Evolutionary conservation across 768 basidiomycete species (phyloP).

Genomic region (Termitomyces bulborhizus): DNA sequence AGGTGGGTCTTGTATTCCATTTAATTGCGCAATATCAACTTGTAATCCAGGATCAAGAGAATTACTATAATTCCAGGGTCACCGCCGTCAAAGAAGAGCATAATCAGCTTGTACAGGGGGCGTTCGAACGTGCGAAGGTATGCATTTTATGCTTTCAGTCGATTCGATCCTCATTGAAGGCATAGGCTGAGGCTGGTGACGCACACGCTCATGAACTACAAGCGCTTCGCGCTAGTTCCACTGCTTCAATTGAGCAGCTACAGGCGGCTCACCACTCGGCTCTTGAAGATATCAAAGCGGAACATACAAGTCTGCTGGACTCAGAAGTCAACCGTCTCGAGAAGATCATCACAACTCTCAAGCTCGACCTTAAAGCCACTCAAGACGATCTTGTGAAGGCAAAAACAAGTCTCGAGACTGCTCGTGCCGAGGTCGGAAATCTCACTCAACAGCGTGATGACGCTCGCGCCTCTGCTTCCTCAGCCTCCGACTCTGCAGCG

Average conservation of each 20-base stretch:
- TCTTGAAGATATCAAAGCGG: conserved; percentile 55
- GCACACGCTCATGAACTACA: conserved; percentile 68
- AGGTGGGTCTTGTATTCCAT: conserved; percentile 37
- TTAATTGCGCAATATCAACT: conserved; percentile 4
- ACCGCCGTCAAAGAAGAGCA: conserved; percentile 63
- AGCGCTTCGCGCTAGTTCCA: conserved; percentile 58
- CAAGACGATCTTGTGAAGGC: conserved; percentile 78
- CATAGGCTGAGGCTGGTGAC: conserved; percentile 64
- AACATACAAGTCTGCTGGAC: conserved; percentile 57
- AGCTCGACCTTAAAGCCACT: conserved; percentile 76
- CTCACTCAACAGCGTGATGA: conserved; percentile 63
- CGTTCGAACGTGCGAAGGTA: conserved; percentile 77
- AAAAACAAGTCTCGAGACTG: conserved; percentile 50
- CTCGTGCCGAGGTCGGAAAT: conserved; percentile 47
- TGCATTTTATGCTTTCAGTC: conserved; percentile 9
- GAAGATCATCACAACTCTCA: conserved; percentile 57
- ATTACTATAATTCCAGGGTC: conserved; percentile 61
- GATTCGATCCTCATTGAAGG: conserved; percentile 1
- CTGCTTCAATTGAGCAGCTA: conserved; percentile 64
- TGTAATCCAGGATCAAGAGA: conserved; percentile 53
- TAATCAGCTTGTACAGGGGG: conserved; percentile 52
- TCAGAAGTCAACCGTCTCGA: conserved; percentile 48
- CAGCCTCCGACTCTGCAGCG: conserved; percentile 37
- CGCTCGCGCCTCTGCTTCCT: conserved; percentile 38
- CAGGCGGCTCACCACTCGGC: conserved; percentile 53